Evolutionary conservation across 371 early-diverging fungal species (phyloP).

Genomic region (Syncephalis fuscata): DNA sequence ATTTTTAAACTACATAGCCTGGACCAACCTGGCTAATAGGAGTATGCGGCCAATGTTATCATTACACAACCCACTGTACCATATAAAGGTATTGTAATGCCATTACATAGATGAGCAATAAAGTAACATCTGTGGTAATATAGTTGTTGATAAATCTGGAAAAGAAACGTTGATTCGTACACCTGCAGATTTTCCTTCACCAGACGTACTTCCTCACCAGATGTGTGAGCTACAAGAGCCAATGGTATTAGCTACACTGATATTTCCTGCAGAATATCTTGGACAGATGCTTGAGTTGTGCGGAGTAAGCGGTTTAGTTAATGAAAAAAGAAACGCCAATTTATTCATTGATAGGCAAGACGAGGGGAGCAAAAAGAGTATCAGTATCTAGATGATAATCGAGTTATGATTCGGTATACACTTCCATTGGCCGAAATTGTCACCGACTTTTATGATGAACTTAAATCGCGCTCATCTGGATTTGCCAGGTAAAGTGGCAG

Average conservation of each 20-base stretch:
- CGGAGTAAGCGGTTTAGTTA: slow-evolving; percentile 28
- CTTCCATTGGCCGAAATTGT: slow-evolving; percentile 88
- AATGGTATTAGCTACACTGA: slow-evolving; percentile 79
- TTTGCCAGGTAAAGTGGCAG: slow-evolving; percentile 46
- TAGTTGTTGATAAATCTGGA: slow-evolving; percentile 36
- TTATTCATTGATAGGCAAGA: slow-evolving; percentile 20
- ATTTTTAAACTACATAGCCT: neutral
- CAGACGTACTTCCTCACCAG: slow-evolving; percentile 36
- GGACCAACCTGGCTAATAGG: slow-evolving; percentile 18
- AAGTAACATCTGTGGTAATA: slow-evolving; percentile 1
- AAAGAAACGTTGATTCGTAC: slow-evolving; percentile 49
- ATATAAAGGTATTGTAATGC: slow-evolving; percentile 32
- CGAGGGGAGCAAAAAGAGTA: slow-evolving; percentile 75
- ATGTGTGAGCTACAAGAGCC: slow-evolving; percentile 72
- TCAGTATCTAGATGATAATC: slow-evolving; percentile 66
- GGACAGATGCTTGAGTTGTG: slow-evolving; percentile 84
- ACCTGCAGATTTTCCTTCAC: slow-evolving; percentile 85
- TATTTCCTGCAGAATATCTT: slow-evolving; percentile 83
- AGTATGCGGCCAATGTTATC: slow-evolving; percentile 82
- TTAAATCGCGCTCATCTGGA: slow-evolving; percentile 82
- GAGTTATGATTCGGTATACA: slow-evolving; percentile 74
- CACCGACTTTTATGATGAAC: slow-evolving; percentile 83
- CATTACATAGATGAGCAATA: neutral
- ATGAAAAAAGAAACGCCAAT: neutral
- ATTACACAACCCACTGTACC: slow-evolving; percentile 90